A percentile compares a stretch with the other conserved stretches of the same genome.
Conservation (phyloP, 2,329 filamentous ascomycete species). For the Zasmidium angulare region DNA sequence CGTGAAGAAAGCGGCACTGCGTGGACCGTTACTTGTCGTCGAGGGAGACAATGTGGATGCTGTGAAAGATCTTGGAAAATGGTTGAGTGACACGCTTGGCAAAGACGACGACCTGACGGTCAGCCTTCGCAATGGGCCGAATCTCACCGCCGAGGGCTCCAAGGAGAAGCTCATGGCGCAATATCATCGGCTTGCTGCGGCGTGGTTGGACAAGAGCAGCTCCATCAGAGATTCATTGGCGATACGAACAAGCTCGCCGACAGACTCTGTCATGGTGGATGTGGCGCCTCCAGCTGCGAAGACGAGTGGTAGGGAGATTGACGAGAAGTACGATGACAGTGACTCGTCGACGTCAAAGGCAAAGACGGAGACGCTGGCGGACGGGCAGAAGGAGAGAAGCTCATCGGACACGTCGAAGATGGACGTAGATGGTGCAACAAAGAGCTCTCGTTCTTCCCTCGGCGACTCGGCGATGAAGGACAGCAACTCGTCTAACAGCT, state of each 20-base stretch:
- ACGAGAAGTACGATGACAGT: constrained; percentile 29
- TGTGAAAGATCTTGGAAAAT: constrained; percentile 64
- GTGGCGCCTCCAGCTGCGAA: constrained; percentile 8
- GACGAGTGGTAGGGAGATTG: constrained; percentile 17
- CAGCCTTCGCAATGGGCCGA: constrained; percentile 51
- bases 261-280: constrained; percentile 27
- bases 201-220: constrained; percentile 74
- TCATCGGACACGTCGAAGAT: constrained; percentile 19
- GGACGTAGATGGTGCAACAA: constrained; percentile 23
- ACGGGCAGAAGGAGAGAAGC: neutral
- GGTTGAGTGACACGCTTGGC: constrained; percentile 57
- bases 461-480: constrained; percentile 2
- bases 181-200: constrained; percentile 60
- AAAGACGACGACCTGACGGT: constrained; percentile 54
- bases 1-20: constrained; percentile 39
- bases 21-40: constrained; percentile 80
- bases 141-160: constrained; percentile 38
- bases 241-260: constrained; percentile 13
- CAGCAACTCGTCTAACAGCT: constrained; percentile 12
- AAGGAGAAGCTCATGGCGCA: constrained; percentile 39
- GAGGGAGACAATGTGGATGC: constrained; percentile 70
- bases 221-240: constrained; percentile 58
- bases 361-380: constrained; percentile 5
- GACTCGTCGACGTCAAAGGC: constrained; percentile 11
- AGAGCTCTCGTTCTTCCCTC: constrained; percentile 6